Conservation (phyloP, 352 stramenopile genomes). For the Globisporangium nodosum region DNA sequence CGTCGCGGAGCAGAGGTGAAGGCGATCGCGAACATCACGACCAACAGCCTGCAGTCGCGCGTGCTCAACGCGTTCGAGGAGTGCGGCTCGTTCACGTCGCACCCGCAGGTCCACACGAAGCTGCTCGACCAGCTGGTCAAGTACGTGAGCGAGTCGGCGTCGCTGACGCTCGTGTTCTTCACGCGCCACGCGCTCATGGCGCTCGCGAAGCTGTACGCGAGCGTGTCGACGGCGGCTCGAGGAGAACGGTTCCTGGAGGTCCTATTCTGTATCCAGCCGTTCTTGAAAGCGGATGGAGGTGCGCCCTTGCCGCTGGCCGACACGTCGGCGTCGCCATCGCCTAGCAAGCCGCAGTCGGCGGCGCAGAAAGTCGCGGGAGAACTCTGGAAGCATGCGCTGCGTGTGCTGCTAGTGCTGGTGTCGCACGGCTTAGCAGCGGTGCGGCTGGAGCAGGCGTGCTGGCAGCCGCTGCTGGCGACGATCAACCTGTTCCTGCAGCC, state of each 20-base stretch:
- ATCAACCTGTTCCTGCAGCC: slow-evolving; percentile 60
- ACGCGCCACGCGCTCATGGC: slow-evolving; percentile 69
- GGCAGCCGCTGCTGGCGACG: slow-evolving; percentile 52
- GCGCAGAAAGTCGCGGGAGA: slow-evolving; percentile 63
- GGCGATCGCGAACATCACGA: slow-evolving; percentile 56
- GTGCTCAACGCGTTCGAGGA: slow-evolving; percentile 85
- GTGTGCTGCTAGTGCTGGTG: slow-evolving; percentile 65
- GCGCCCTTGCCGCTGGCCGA: too few species aligned
- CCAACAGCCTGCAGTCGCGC: slow-evolving; percentile 76
- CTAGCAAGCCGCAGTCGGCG: slow-evolving; percentile 36
- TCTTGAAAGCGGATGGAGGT: slow-evolving; percentile 36
- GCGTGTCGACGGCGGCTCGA: slow-evolving; percentile 43
- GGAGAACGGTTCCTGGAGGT: slow-evolving; percentile 54
- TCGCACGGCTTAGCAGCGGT: slow-evolving; percentile 61
- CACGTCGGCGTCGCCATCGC: slow-evolving; percentile 4
- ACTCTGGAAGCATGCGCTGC: slow-evolving; percentile 75
- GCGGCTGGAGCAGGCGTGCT: slow-evolving; percentile 37
- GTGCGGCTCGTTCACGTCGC: slow-evolving; percentile 56
- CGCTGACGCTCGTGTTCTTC: slow-evolving; percentile 65
- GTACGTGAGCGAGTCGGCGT: slow-evolving; percentile 45
- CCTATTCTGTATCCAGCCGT: slow-evolving; percentile 63
- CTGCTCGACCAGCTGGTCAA: slow-evolving; percentile 61
- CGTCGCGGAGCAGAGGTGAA: slow-evolving; percentile 20
- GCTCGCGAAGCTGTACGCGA: slow-evolving; percentile 72
- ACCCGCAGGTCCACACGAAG: slow-evolving; percentile 60